Base-by-base conservation (phyloP, 257 asterid genomes). In the Gentiana straminea region DNA sequence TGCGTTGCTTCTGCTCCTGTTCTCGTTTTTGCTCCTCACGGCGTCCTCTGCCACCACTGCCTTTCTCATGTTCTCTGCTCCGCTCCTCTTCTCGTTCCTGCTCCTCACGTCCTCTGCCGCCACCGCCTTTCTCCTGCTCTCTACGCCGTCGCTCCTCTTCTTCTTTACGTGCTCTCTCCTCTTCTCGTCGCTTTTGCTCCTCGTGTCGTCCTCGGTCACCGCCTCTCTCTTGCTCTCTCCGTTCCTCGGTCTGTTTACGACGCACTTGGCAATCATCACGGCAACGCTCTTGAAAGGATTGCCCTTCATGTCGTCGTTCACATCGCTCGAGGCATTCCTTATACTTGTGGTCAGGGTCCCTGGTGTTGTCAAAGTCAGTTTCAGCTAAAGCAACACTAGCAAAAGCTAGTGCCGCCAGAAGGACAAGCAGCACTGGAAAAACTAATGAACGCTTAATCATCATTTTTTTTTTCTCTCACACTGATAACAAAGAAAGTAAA, bases 361-460 rank as follows among this genome's bases (percentile, higher is more conserved):
- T 6, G 2, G n/a, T n/a, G 4, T 32, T 43, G 54, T 75, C 75
- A 2, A 81, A 82, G 49, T 78, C 84, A 3, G 51, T 35, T 5
- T 3, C 1, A 36, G 63, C 71, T 3, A 55, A 52, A 33, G 73
- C 59, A 0, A 66, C 3, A n/a, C 51, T 8, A 3, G 69, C 67
- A 7, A 64, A 63, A 5, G 65, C 73, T 8, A 82, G 68, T 12
- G 46, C 46, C 24, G 24, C 24, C 24, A 24, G 24, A 41, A 41
- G 46, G 9, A 41, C 46, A 41, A 80, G 32, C 60, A 79, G 4
- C 55, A 83, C 4, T 0, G 73, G 59, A 35, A 63, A 7, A 9
- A 68, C 51, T 4, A 68, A 5, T 0, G 60, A 62, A 7, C 53
- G 33, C 10, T 46, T 63, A 2, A 24, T 36, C 59, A n/a, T 59